Evolutionary conservation across 768 basidiomycete genomes (phyloP).

Genomic region (Lactarius sanguifluus): DNA sequence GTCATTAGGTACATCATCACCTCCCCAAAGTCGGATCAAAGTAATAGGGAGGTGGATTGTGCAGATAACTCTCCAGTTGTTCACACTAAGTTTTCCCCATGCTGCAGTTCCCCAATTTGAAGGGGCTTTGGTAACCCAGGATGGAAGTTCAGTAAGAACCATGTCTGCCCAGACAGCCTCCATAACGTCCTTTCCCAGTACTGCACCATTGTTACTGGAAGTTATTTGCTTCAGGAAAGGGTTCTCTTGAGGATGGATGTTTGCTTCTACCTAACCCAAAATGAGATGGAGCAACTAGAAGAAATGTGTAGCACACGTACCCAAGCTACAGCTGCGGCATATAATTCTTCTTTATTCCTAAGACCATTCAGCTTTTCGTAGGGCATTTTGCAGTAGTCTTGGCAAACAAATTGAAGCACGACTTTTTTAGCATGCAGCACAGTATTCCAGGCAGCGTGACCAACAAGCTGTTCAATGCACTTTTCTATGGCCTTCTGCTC

Average conservation of each 20-base stretch:
- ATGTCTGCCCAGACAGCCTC: conserved; percentile 29
- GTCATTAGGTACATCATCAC: conserved; percentile 22
- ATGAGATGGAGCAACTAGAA: too few relatives aligned
- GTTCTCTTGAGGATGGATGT: not conserved
- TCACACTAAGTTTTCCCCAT: conserved; percentile 39
- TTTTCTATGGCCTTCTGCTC: too few relatives aligned
- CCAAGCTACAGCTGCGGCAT: too few relatives aligned
- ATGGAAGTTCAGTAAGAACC: conserved; percentile 32
- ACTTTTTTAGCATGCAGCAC: too few relatives aligned
- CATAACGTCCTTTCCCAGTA: conserved; percentile 38
- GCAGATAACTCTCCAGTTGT: conserved; percentile 39
- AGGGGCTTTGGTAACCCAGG: conserved; percentile 37
- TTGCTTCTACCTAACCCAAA: not conserved
- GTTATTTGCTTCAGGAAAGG: not conserved
- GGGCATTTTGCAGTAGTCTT: too few relatives aligned
- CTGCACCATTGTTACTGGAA: not conserved
- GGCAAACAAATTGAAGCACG: too few relatives aligned
- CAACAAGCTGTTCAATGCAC: too few relatives aligned
- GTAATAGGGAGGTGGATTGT: conserved; percentile 39
- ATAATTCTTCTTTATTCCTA: too few relatives aligned
- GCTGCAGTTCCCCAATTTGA: conserved; percentile 35
- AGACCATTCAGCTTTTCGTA: too few relatives aligned
- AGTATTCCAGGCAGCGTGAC: too few relatives aligned
- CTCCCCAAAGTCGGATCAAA: conserved; percentile 39
- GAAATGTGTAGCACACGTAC: too few relatives aligned